Percentiles rank a stretch among this genome's conserved stretches.
Evolutionary conservation across 2,329 filamentous ascomycete genomes (phyloP).

Genomic region (Hypoxylon sp.): DNA sequence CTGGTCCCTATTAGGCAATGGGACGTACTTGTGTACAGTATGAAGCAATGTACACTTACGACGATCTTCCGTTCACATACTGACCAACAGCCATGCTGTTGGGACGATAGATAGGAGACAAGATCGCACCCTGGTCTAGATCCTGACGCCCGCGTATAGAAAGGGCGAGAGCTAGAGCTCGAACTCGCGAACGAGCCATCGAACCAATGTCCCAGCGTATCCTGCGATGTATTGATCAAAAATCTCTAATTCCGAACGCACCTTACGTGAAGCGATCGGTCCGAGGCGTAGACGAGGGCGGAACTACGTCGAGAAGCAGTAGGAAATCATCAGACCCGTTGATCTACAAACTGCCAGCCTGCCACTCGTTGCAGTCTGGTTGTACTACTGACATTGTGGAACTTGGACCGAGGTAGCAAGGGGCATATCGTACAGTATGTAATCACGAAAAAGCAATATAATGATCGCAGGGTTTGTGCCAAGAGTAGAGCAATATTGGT

Average conservation of each 20-base stretch:
- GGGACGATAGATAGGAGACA: conserved; percentile 12
- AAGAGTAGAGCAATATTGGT: conserved; percentile 37
- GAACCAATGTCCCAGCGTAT: not conserved
- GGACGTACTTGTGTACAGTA: conserved; percentile 17
- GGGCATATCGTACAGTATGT: conserved; percentile 23
- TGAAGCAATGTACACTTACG: conserved; percentile 10
- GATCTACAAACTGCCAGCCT: conserved; percentile 16
- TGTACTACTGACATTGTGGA: conserved; percentile 24
- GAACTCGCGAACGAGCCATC: no score
- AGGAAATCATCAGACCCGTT: conserved; percentile 7
- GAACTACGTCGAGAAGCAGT: conserved; percentile 3
- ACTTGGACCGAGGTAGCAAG: conserved; percentile 25
- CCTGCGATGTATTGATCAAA: conserved; percentile 5
- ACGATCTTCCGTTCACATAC: conserved; percentile 11
- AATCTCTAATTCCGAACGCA: conserved; percentile 15
- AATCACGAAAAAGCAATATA: conserved; percentile 32
- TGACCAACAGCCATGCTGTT: conserved; percentile 17
- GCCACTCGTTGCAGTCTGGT: conserved; percentile 13
- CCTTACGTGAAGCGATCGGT: conserved; percentile 28
- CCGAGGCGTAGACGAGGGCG: conserved; percentile 22
- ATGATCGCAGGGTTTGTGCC: conserved; percentile 39
- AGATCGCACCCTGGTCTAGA: conserved; percentile 10
- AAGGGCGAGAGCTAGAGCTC: conserved; percentile 6
- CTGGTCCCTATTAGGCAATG: conserved; percentile 32
- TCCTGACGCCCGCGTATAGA: not conserved